Percentiles rank a stretch among this genome's conserved stretches.
Evolutionary conservation across 1,284 basidiomycete genomes (phyloP).

Genomic region (Sanghuangporus sanghuang): DNA sequence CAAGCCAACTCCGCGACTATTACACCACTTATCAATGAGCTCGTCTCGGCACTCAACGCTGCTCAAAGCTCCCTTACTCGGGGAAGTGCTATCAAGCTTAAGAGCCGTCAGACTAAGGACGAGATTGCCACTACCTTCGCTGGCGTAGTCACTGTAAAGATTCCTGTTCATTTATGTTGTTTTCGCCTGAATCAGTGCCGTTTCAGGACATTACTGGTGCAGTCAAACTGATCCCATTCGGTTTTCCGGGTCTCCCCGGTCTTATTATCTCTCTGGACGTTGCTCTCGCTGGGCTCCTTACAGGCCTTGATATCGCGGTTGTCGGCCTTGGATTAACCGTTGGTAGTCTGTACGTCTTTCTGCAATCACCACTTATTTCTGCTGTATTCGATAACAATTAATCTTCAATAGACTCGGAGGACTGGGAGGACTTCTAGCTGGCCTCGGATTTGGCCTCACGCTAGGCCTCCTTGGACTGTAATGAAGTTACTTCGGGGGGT

Average conservation of each 20-base stretch:
- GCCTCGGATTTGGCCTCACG: constrained; percentile 24
- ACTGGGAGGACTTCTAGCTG: constrained; percentile 22
- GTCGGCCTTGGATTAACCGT: constrained; percentile 18
- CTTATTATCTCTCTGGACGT: constrained; percentile 19
- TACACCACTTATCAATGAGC: constrained; percentile 12
- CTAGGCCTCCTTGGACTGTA: constrained; percentile 22
- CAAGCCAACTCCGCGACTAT: constrained; percentile 3
- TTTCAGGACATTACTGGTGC: not conserved
- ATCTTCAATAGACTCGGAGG: constrained; percentile 20
- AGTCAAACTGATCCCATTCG: not conserved
- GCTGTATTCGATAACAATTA: not conserved
- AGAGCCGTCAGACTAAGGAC: constrained; percentile 18
- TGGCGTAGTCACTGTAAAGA: constrained; percentile 12
- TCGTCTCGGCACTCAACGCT: constrained; percentile 13
- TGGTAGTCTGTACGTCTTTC: constrained; percentile 23
- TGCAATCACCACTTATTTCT: not conserved
- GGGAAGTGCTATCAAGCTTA: not conserved
- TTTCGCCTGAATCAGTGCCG: not conserved
- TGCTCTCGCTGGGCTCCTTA: constrained; percentile 17
- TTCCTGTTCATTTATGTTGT: not conserved
- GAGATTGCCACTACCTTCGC: constrained; percentile 17
- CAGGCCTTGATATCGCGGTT: constrained; percentile 16
- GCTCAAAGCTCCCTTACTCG: constrained; percentile 6
- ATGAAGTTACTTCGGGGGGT: not conserved
- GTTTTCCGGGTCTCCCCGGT: constrained; percentile 10